Conservation (phyloP, 345 rosid genomes). For the Toxicodendron radicans region DNA sequence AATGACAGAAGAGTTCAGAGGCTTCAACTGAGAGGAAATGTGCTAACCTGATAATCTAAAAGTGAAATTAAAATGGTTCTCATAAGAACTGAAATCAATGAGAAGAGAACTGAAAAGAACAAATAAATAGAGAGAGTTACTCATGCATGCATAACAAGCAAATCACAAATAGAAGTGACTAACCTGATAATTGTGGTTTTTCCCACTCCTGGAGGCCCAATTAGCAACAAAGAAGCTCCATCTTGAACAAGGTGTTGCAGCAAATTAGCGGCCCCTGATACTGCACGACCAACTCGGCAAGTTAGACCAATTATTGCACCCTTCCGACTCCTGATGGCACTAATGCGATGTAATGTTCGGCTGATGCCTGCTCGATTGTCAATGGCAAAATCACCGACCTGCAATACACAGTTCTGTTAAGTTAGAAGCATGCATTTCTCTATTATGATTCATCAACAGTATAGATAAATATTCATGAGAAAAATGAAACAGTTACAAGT, state of each 20-base stretch:
- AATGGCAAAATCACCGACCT: constrained; percentile 85
- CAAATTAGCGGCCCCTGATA: constrained; percentile 75
- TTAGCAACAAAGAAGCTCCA: constrained; percentile 82
- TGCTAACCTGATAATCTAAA: background rate
- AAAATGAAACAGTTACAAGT: background rate
- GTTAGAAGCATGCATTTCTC: background rate
- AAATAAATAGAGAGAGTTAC: background rate
- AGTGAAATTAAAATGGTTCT: background rate
- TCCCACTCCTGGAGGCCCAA: constrained; percentile 97
- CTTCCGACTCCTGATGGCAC: constrained; percentile 80
- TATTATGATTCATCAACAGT: background rate
- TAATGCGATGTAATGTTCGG: constrained; percentile 82
- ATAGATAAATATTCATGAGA: background rate
- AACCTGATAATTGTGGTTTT: constrained; percentile 96
- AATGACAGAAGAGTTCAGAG: background rate
- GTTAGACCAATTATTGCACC: constrained; percentile 80
- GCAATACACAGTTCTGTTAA: constrained; percentile 21
- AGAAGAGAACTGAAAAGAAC: background rate
- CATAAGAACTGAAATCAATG: background rate
- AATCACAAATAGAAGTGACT: constrained; percentile 1
- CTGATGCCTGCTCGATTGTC: constrained; percentile 96
- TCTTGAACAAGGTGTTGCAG: constrained; percentile 70
- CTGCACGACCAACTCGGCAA: constrained; percentile 90
- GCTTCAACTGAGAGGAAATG: background rate
- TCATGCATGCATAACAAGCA: constrained; percentile 9